phyloP scores from a whole-genome alignment of 306 rosid species.

The Adenanthera pavonina region DNA sequence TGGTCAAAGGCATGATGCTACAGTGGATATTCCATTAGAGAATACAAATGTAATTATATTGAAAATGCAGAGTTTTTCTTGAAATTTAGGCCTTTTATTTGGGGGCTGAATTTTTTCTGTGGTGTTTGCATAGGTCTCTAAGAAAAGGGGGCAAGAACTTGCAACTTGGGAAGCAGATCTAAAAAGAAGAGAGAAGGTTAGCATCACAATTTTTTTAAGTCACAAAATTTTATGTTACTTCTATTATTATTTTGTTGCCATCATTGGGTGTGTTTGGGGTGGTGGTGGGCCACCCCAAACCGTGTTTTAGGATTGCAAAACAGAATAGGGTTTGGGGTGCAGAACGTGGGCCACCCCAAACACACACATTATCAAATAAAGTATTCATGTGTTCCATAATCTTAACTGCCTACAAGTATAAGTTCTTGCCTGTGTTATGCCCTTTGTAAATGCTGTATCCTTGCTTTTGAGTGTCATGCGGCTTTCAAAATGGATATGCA shows the following conservation, averaged over 20 bases:
- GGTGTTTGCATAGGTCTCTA: slow-evolving; percentile 68
- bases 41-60: slow-evolving; percentile 60
- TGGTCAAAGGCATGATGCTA: slow-evolving; percentile 91
- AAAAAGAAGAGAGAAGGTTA: slow-evolving; percentile 81
- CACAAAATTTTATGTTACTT: slow-evolving; percentile 14
- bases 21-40: slow-evolving; percentile 90
- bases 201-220: slow-evolving; percentile 9
- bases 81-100: slow-evolving; percentile 7
- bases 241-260: slow-evolving; percentile 33
- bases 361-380: neutral
- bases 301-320: no score
- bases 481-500: slow-evolving; percentile 46
- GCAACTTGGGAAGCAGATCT: slow-evolving; percentile 95
- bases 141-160: slow-evolving; percentile 80
- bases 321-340: no score
- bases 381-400: slow-evolving; percentile 12
- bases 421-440: slow-evolving; percentile 26
- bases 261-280: neutral
- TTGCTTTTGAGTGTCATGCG: slow-evolving; percentile 38
- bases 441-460: slow-evolving; percentile 26
- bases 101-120: slow-evolving; percentile 37
- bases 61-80: slow-evolving; percentile 21
- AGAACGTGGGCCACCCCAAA: no score
- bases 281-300: no score
- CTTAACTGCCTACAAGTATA: slow-evolving; percentile 16